Conservation (phyloP, 2,329 filamentous ascomycete species). For the Scedosporium dehoogii region DNA sequence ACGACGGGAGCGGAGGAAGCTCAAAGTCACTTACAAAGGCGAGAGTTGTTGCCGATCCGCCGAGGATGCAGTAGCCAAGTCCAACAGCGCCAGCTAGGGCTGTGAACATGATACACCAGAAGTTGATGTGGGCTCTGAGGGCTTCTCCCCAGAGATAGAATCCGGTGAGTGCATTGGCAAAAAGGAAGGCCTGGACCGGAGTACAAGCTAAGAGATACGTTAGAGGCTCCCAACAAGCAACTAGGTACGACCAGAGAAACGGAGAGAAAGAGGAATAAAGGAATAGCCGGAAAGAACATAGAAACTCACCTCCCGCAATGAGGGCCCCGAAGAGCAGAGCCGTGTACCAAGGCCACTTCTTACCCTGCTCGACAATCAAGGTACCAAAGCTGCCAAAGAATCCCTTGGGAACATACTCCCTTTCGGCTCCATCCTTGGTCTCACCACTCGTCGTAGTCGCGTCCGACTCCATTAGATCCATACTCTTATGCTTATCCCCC, state of each 20-base stretch:
- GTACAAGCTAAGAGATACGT: background rate
- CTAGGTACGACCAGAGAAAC: background rate
- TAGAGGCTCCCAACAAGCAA: background rate
- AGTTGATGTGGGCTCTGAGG: constrained; percentile 10
- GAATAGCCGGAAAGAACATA: background rate
- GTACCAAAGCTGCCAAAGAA: constrained; percentile 7
- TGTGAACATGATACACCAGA: constrained; percentile 22
- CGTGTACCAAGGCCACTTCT: constrained; percentile 10
- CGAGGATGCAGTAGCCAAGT: constrained; percentile 16
- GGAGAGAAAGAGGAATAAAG: background rate
- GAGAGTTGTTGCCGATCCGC: constrained; percentile 15
- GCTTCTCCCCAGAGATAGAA: constrained; percentile 6
- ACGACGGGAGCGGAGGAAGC: background rate
- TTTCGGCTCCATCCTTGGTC: constrained; percentile 26
- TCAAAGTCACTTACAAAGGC: constrained; percentile 10
- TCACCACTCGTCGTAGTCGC: background rate
- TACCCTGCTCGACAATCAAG: constrained; percentile 7
- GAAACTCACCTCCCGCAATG: constrained; percentile 9
- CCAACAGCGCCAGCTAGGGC: constrained; percentile 19
- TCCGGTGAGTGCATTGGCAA: constrained; percentile 10
- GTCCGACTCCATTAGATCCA: constrained; percentile 7
- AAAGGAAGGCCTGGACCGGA: constrained; percentile 10
- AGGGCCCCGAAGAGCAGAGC: constrained; percentile 8
- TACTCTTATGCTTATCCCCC: constrained; percentile 2
- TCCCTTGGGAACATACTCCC: constrained; percentile 7